Conservation (phyloP, 148 eudicot genomes). For the Cornus controversa region DNA sequence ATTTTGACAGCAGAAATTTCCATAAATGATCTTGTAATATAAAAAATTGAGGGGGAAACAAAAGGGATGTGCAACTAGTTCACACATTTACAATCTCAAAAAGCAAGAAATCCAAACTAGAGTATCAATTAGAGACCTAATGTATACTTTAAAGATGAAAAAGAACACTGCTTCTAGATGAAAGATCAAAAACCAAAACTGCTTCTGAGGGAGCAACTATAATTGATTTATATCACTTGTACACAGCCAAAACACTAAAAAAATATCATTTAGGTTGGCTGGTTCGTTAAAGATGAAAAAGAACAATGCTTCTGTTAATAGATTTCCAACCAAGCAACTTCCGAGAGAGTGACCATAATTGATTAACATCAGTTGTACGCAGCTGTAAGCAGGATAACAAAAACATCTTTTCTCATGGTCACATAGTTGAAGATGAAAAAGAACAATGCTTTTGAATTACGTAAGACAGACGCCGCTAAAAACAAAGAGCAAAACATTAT, state of each 20-base stretch:
- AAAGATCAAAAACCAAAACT: constrained; percentile 1
- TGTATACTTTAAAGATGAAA: not conserved
- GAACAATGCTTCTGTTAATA: too few species aligned
- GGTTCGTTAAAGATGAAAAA: too few species aligned
- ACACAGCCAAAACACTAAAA: not conserved
- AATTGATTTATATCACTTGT: not conserved
- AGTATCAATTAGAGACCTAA: not conserved
- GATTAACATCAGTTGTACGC: too few species aligned
- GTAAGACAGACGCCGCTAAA: not conserved
- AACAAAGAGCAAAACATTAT: not conserved
- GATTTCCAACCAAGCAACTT: too few species aligned
- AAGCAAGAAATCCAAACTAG: not conserved
- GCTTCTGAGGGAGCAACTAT: not conserved
- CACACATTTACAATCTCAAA: not conserved
- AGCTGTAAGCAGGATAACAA: too few species aligned
- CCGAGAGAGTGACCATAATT: too few species aligned
- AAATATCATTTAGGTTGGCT: too few species aligned
- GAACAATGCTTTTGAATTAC: too few species aligned
- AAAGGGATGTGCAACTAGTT: not conserved
- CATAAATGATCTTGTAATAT: too few species aligned
- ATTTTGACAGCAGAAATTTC: not conserved
- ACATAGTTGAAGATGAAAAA: too few species aligned
- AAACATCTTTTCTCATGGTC: not conserved
- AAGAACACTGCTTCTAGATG: constrained; percentile 1
- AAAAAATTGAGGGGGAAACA: too few species aligned